Percentiles rank a stretch among this genome's conserved stretches.
phyloP scores from a whole-genome alignment of 164 flowering plant genomes.

The Chimonanthus salicifolius region DNA sequence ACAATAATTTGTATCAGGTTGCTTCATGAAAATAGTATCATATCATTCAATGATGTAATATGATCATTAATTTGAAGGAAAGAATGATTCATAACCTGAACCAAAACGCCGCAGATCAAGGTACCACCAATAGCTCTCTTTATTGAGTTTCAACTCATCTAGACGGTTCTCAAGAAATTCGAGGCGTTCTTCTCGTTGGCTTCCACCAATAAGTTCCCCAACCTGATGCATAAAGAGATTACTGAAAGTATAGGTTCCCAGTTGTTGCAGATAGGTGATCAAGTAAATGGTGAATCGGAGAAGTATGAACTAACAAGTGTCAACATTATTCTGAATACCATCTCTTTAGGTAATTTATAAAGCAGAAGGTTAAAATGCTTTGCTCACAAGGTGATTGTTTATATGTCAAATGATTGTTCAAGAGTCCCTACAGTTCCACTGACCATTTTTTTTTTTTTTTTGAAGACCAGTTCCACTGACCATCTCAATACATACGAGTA shows the following conservation, averaged over 20 bases:
- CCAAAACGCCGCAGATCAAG: slow-evolving; percentile 97
- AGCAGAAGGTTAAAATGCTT: background rate
- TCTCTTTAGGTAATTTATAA: background rate
- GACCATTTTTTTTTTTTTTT: no score
- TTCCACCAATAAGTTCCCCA: slow-evolving; percentile 99
- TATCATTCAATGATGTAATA: slow-evolving; percentile 4
- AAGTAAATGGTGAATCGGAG: background rate
- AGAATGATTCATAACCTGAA: slow-evolving; percentile 51
- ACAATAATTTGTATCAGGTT: background rate
- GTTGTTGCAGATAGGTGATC: background rate
- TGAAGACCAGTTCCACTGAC: no score
- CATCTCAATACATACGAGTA: no score
- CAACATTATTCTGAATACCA: background rate
- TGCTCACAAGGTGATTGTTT: no score
- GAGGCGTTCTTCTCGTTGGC: slow-evolving; percentile 95
- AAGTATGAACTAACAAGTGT: background rate
- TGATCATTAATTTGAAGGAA: background rate
- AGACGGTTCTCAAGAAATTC: slow-evolving; percentile 68
- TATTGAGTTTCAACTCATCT: slow-evolving; percentile 69
- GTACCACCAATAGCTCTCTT: slow-evolving; percentile 96
- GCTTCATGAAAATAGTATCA: background rate
- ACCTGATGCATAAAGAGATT: slow-evolving; percentile 35
- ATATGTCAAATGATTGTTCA: no score
- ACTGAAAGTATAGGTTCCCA: background rate
- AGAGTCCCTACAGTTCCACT: no score